Evolutionary conservation across 2,329 filamentous ascomycete genomes (phyloP).

Genomic region (Ceratocystis lukuohia): DNA sequence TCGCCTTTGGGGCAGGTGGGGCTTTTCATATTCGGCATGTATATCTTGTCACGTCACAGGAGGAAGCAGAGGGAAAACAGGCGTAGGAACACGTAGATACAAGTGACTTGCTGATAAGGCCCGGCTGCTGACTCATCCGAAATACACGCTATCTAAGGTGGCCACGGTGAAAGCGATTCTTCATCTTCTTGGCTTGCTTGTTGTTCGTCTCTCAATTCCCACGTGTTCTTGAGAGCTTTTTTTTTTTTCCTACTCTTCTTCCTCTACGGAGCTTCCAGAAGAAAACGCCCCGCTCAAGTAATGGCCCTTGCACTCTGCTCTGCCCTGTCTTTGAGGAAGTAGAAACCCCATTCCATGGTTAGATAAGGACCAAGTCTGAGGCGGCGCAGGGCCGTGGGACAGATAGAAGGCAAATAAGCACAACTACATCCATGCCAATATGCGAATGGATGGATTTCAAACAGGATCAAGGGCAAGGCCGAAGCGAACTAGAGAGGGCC

Average conservation of each 20-base stretch:
- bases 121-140: background rate
- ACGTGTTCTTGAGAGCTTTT: background rate
- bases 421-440: background rate
- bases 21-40: background rate
- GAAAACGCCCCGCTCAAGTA: background rate
- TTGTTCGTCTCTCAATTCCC: background rate
- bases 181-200: background rate
- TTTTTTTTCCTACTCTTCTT: background rate
- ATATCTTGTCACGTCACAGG: background rate
- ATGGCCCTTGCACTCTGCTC: background rate
- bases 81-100: background rate
- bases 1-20: background rate
- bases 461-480: background rate
- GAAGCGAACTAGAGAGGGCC: background rate
- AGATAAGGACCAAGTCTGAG: background rate
- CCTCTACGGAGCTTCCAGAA: conserved; percentile 3
- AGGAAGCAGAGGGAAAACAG: background rate
- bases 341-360: background rate
- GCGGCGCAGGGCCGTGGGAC: background rate
- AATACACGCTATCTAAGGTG: background rate
- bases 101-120: background rate
- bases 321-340: background rate
- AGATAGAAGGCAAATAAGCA: background rate
- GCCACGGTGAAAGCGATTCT: background rate
- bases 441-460: background rate